Evolutionary conservation across 306 rosid species (phyloP), one percentile per base, ranked within the genome.

Genomic region (Urtica urens): DNA sequence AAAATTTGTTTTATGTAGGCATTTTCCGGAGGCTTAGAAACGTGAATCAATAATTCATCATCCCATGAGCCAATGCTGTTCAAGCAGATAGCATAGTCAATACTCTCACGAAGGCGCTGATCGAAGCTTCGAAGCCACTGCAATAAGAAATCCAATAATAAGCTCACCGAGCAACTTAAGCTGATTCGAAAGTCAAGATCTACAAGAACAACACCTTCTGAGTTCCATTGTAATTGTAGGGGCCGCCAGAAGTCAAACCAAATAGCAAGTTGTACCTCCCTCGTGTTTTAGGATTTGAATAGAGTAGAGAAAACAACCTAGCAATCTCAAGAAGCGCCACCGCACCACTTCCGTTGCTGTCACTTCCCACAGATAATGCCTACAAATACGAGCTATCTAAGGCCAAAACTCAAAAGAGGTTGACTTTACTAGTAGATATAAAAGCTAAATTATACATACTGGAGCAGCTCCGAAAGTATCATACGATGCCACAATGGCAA

Each of bases 401-500:
- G 53, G 48, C 64, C 55, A 55, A 27, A 67, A 60, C 21, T 41
- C 33, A 52, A 2, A n/a, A 65, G 12, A 41, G 53, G 55, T 52
- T 25, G 49, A 57, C 31, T 38, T 57, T 45, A 44, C 27, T 24
- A 23, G 54, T 38, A 58, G 49, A 57, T 39, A 31, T 46, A 61
- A 50, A 28, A 35, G 40, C 40, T 35, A 35, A 31, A 51, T 37
- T 38, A 50, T 57, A 78, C 93, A 59, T 77, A 92, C 99, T 53
- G 99, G 96, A 67, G 96, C 93, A 49, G 99, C 94, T 42, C 99
- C 99, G 40, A 92, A 85, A 21, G 96, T 85, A 67, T 92, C 99
- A 49, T 82, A 92, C n/a, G 96, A 92, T 62, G 99, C 99, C 46
- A 92, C 96, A 64, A 92, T 78, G 9, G 94, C 96, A 73, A 92